Evolutionary conservation across 164 flowering plant genomes (phyloP).

Genomic region (Sextonia rubra): DNA sequence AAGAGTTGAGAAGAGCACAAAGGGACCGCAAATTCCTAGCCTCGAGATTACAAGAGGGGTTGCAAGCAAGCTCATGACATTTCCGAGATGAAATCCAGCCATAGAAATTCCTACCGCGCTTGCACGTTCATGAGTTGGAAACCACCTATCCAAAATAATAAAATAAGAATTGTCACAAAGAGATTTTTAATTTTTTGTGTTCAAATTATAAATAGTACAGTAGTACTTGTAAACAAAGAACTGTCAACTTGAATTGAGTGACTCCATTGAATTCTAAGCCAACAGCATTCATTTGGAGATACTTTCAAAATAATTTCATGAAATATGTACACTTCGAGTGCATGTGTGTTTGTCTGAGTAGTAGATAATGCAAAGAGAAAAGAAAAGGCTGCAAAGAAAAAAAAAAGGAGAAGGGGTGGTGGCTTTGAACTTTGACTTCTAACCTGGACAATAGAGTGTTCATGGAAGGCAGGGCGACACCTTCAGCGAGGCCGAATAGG

Average conservation of each 20-base stretch:
- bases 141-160: conserved; percentile 55
- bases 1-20: conserved; percentile 62
- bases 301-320: no score
- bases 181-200: background rate
- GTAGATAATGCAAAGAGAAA: no score
- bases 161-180: background rate
- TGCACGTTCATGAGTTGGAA: conserved; percentile 76
- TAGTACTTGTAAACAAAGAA: no score
- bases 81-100: conserved; percentile 96
- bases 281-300: no score
- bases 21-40: conserved; percentile 70
- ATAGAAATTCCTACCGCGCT: conserved; percentile 89
- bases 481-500: conserved; percentile 89
- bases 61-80: conserved; percentile 63
- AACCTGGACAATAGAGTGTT: conserved; percentile 76
- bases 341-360: no score
- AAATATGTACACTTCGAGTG: no score
- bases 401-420: background rate
- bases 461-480: conserved; percentile 93
- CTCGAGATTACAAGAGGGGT: conserved; percentile 69
- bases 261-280: no score
- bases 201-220: no score
- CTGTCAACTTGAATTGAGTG: no score
- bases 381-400: background rate
- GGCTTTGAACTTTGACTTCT: background rate